phyloP scores from a whole-genome alignment of 192 early-diverging fungal species.

The Backusella westeae region DNA sequence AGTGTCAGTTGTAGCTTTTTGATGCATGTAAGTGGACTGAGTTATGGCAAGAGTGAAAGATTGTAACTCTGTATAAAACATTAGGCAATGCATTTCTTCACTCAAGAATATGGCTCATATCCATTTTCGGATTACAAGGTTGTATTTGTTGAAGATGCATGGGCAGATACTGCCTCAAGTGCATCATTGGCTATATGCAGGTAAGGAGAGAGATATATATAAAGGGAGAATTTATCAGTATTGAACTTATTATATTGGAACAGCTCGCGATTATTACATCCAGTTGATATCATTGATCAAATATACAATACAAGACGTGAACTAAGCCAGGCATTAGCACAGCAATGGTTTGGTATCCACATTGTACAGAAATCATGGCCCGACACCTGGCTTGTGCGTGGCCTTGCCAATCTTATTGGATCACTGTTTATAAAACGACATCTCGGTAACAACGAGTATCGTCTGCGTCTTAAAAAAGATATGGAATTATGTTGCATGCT shows the following conservation, averaged over 20 bases:
- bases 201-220: background rate
- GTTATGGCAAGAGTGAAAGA: background rate
- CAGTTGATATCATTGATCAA: conserved; percentile 81
- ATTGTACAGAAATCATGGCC: conserved; percentile 67
- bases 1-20: conserved; percentile 62
- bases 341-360: conserved; percentile 96
- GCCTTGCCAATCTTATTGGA: conserved; percentile 75
- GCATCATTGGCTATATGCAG: conserved; percentile 81
- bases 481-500: conserved; percentile 77
- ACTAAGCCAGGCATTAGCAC: conserved; percentile 69
- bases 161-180: conserved; percentile 64
- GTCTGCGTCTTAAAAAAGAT: conserved; percentile 78
- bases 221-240: background rate
- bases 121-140: conserved; percentile 84
- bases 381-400: conserved; percentile 89
- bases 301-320: conserved; percentile 75
- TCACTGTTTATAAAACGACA: conserved; percentile 74
- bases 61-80: background rate
- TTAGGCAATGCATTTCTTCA: conserved; percentile 79
- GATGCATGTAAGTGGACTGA: conserved; percentile 39
- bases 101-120: conserved; percentile 86
- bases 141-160: conserved; percentile 83
- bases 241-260: background rate
- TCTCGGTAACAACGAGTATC: conserved; percentile 88
- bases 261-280: conserved; percentile 58